A percentile compares a stretch with the other conserved stretches of the same genome.
phyloP scores from a whole-genome alignment of 306 rosid species.

The Pyrus betulifolia region DNA sequence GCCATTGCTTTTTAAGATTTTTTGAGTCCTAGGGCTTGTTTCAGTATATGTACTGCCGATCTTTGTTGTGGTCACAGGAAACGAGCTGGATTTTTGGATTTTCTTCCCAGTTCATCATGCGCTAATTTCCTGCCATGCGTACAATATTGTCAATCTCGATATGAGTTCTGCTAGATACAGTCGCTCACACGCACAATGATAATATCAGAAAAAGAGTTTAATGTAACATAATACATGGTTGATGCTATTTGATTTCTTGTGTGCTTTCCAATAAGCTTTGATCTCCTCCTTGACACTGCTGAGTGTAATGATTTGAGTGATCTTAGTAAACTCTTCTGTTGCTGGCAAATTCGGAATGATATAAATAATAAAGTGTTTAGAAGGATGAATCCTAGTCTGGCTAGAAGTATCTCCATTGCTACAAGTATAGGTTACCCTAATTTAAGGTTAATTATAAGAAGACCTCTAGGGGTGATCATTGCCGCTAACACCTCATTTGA shows the following conservation, averaged over 20 bases:
- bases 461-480: too few relatives aligned
- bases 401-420: too few relatives aligned
- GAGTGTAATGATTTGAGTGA: too few relatives aligned
- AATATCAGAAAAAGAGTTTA: too few relatives aligned
- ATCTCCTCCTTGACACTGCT: background rate
- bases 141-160: background rate
- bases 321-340: too few relatives aligned
- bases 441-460: too few relatives aligned
- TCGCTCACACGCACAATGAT: background rate
- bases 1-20: constrained; percentile 36
- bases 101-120: constrained; percentile 10
- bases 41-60: constrained; percentile 9
- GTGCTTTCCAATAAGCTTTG: constrained; percentile 21
- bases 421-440: too few relatives aligned
- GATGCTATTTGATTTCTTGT: background rate
- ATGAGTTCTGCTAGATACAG: background rate
- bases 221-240: background rate
- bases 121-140: constrained; percentile 3
- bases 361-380: too few relatives aligned
- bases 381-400: too few relatives aligned
- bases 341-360: too few relatives aligned
- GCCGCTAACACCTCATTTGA: too few relatives aligned
- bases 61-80: constrained; percentile 12
- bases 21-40: constrained; percentile 13
- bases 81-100: constrained; percentile 28